Conservation (phyloP, 2,329 filamentous ascomycete species). For the Pleoardoris graminearum region DNA sequence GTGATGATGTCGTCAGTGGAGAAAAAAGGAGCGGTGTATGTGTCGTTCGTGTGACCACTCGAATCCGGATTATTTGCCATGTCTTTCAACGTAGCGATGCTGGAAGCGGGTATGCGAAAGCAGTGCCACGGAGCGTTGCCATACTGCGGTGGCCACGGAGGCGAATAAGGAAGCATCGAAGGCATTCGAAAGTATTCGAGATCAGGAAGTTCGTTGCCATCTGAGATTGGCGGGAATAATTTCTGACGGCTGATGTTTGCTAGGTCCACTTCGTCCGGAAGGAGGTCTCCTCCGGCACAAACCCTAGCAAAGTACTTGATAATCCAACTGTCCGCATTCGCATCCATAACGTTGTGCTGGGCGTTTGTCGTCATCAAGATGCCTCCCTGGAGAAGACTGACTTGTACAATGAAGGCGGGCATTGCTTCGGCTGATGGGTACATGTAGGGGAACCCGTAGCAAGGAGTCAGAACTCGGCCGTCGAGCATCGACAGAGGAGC, state of each 20-base stretch:
- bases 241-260: neutral
- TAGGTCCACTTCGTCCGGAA: neutral
- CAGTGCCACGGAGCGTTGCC: conserved; percentile 3
- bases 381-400: neutral
- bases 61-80: neutral
- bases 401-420: neutral
- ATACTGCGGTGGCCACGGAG: conserved; percentile 1
- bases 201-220: neutral
- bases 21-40: neutral
- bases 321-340: neutral
- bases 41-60: neutral
- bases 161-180: neutral
- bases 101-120: neutral
- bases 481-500: neutral
- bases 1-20: neutral
- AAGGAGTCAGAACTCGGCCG: neutral
- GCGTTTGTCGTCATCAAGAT: neutral
- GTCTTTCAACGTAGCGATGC: neutral
- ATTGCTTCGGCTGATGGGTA: neutral
- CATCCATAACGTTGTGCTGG: conserved; percentile 2
- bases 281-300: neutral
- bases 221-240: neutral
- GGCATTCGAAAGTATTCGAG: neutral
- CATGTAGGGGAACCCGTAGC: conserved; percentile 2
- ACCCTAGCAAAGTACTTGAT: neutral